Evolutionary conservation across 371 early-diverging fungal genomes (phyloP).

Genomic region (Parasitella parasitica): DNA sequence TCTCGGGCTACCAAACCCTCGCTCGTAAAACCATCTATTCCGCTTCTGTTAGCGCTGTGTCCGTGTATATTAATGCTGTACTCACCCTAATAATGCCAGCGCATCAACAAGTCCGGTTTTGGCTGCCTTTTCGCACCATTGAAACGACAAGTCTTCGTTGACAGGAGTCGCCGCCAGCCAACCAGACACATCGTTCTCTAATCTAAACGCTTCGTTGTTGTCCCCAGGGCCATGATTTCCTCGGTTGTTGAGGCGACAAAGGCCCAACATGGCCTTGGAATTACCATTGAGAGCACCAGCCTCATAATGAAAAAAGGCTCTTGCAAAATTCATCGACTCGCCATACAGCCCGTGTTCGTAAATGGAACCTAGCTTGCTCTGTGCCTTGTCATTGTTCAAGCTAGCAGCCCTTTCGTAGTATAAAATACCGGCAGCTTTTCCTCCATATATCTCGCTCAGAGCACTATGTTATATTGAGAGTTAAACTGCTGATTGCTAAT

Average conservation of each 20-base stretch:
- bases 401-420: constrained; percentile 33
- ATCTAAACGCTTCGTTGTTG: constrained; percentile 13
- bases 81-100: constrained; percentile 32
- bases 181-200: constrained; percentile 33
- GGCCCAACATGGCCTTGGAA: constrained; percentile 35
- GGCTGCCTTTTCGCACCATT: constrained; percentile 41
- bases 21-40: constrained; percentile 42
- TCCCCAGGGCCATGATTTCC: constrained; percentile 38
- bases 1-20: constrained; percentile 35
- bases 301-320: constrained; percentile 28
- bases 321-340: constrained; percentile 27
- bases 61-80: background rate
- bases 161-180: constrained; percentile 27
- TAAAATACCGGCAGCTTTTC: constrained; percentile 19
- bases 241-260: constrained; percentile 33
- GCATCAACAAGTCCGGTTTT: constrained; percentile 30
- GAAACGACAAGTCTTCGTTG: constrained; percentile 48
- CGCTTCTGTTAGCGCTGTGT: background rate
- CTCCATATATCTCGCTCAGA: constrained; percentile 19
- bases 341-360: constrained; percentile 33
- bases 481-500: no score
- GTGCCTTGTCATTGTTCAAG: constrained; percentile 25
- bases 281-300: constrained; percentile 22
- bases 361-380: constrained; percentile 24
- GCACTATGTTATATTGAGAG: no score